Percentiles rank a stretch among this genome's conserved stretches.
phyloP scores from a whole-genome alignment of 257 asterid species.

The Coffea canephora region DNA sequence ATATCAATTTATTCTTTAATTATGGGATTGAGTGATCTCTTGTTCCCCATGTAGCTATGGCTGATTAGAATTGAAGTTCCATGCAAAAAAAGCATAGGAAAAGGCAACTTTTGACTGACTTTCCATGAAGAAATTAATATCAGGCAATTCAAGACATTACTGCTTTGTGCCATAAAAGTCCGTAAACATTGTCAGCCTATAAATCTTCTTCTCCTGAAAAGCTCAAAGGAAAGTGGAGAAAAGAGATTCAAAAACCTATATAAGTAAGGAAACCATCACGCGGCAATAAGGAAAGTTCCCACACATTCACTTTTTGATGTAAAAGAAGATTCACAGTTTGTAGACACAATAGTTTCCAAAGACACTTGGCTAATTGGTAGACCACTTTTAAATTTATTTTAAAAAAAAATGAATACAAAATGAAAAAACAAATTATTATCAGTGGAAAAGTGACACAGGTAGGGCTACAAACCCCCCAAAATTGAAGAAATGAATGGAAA shows the following conservation, averaged over 20 bases:
- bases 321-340: background rate
- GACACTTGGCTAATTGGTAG: background rate
- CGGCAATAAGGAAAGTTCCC: background rate
- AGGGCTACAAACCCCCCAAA: background rate
- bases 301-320: background rate
- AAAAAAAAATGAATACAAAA: background rate
- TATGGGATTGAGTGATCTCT: background rate
- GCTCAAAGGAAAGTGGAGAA: background rate
- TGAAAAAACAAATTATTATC: too few relatives aligned
- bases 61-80: background rate
- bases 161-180: background rate
- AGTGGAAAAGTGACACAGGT: background rate
- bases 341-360: background rate
- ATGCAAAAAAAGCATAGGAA: background rate
- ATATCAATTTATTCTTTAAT: background rate
- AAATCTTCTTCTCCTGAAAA: background rate
- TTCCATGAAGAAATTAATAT: background rate
- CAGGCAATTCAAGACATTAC: background rate
- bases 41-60: background rate
- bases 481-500: background rate
- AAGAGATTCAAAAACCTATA: background rate
- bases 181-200: background rate
- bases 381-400: background rate
- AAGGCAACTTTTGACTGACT: background rate
- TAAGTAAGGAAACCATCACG: background rate